Conservation (phyloP, 495 filamentous ascomycete species). For the Talaromyces wortmannii region DNA sequence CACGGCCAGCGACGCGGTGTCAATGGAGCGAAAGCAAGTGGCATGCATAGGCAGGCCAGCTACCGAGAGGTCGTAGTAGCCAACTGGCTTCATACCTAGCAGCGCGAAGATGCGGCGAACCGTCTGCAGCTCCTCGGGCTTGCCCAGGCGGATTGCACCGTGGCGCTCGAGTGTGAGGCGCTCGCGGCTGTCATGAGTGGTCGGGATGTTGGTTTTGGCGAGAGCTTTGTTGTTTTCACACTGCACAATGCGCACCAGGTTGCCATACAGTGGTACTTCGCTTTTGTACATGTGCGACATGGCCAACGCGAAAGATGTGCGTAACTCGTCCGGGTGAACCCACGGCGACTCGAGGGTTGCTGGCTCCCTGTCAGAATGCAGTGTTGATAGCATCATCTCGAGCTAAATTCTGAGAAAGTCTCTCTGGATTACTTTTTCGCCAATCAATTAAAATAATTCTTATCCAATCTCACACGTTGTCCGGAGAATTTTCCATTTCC, state of each 20-base stretch:
- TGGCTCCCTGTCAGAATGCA: too few relatives aligned
- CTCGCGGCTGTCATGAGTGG: neutral
- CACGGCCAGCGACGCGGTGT: conserved; percentile 13
- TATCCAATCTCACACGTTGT: too few relatives aligned
- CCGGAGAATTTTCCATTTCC: too few relatives aligned
- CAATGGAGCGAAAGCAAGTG: conserved; percentile 30
- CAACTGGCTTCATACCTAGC: conserved; percentile 34
- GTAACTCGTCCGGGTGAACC: conserved; percentile 11
- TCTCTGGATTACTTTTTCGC: too few relatives aligned
- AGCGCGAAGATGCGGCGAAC: conserved; percentile 32
- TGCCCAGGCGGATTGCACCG: conserved; percentile 37
- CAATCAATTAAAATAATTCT: too few relatives aligned
- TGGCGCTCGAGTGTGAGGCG: conserved; percentile 33
- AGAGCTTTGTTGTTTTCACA: conserved; percentile 21
- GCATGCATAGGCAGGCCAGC: conserved; percentile 38
- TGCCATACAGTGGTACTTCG: conserved; percentile 33
- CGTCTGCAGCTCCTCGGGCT: conserved; percentile 24
- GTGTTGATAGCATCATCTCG: too few relatives aligned
- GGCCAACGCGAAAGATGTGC: conserved; percentile 24
- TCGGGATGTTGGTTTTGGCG: conserved; percentile 5
- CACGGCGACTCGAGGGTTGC: too few relatives aligned
- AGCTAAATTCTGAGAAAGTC: too few relatives aligned
- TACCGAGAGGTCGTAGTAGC: conserved; percentile 34
- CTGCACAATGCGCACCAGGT: conserved; percentile 25
- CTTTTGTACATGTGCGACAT: conserved; percentile 33